These are phyloP conservation scores for Blakeslea trispora DNA, from an alignment of 371 early-diverging fungal species.

Conservation along the genomic window DNA sequence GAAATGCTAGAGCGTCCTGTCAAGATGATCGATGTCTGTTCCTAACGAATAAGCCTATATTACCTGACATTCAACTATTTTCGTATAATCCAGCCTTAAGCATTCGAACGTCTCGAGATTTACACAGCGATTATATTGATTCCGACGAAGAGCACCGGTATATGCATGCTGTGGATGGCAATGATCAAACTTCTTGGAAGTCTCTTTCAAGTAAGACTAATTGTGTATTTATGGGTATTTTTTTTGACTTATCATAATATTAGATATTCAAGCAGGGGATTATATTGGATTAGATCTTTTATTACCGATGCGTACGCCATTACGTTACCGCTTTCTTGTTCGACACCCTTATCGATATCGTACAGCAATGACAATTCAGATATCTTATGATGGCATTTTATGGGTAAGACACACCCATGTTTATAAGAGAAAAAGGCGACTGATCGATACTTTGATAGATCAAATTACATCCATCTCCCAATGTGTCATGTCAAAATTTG, in stretches of 20 bases:
- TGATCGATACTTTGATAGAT: too few relatives aligned
- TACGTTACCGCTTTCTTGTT: conserved; percentile 46
- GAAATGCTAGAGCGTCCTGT: conserved; percentile 46
- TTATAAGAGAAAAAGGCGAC: background rate
- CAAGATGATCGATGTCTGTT: conserved; percentile 60
- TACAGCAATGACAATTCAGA: conserved; percentile 31
- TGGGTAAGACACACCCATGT: conserved; percentile 38
- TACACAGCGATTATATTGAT: conserved; percentile 51
- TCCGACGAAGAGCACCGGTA: conserved; percentile 27
- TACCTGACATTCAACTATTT: conserved; percentile 55
- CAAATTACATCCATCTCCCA: conserved; percentile 24
- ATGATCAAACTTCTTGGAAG: conserved; percentile 48
- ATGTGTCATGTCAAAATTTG: conserved; percentile 15
- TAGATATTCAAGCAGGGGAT: conserved; percentile 52
- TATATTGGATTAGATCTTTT: conserved; percentile 67
- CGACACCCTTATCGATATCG: conserved; percentile 41
- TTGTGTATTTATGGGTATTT: too few relatives aligned
- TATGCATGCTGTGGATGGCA: conserved; percentile 55
- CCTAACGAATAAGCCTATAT: conserved; percentile 53
- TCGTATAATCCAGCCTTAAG: conserved; percentile 52
- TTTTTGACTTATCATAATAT: too few relatives aligned
- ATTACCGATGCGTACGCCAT: conserved; percentile 51
- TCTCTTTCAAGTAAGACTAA: conserved; percentile 38
- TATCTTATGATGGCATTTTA: conserved; percentile 44
- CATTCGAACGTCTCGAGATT: conserved; percentile 40